Percentiles rank a stretch among this genome's conserved stretches.
phyloP scores from a whole-genome alignment of 768 basidiomycete species.

The Amanita muscaria region DNA sequence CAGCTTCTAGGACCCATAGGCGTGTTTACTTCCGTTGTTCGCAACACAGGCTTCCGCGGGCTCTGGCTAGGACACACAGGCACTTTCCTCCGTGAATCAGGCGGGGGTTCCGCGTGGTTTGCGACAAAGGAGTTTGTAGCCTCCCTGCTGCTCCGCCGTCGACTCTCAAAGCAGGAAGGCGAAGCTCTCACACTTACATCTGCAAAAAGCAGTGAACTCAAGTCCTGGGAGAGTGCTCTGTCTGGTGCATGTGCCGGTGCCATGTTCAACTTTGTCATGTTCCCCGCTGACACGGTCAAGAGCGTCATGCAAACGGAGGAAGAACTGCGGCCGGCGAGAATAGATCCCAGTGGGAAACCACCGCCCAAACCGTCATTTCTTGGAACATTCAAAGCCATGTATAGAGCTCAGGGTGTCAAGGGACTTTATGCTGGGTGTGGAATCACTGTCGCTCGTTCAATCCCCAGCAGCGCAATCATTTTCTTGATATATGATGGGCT shows the following conservation, averaged over 20 bases:
- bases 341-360: constrained; percentile 10
- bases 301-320: constrained; percentile 86
- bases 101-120: constrained; percentile 85
- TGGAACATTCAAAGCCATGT: constrained; percentile 61
- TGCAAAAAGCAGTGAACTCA: constrained; percentile 22
- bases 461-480: constrained; percentile 83
- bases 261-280: constrained; percentile 71
- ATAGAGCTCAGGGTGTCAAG: constrained; percentile 57
- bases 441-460: constrained; percentile 72
- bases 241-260: constrained; percentile 77
- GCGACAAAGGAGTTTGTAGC: constrained; percentile 72
- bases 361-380: constrained; percentile 38
- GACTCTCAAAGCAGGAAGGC: constrained; percentile 16
- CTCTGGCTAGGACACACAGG: constrained; percentile 85
- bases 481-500: constrained; percentile 85
- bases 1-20: constrained; percentile 20
- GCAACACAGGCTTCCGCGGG: constrained; percentile 47
- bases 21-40: constrained; percentile 21
- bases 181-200: constrained; percentile 11
- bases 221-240: constrained; percentile 68
- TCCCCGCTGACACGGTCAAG: constrained; percentile 89
- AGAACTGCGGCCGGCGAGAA: constrained; percentile 48
- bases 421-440: constrained; percentile 88
- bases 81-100: constrained; percentile 81
- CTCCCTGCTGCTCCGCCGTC: constrained; percentile 46